phyloP scores from a whole-genome alignment of 495 filamentous ascomycete genomes.

The Halenospora varia region DNA sequence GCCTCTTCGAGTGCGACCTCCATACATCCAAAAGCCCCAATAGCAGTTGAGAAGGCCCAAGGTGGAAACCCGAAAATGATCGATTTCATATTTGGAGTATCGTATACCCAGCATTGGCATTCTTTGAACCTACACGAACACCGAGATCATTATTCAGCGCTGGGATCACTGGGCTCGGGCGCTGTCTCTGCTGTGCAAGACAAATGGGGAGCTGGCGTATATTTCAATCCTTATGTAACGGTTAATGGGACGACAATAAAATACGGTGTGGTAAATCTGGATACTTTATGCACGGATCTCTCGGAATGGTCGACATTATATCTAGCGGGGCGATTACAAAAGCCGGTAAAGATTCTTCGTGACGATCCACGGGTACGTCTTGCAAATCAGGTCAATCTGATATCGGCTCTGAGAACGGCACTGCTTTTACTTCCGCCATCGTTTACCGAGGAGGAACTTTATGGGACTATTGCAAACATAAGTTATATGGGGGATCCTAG shows the following conservation, averaged over 20 bases:
- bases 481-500: conserved; percentile 93
- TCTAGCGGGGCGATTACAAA: conserved; percentile 89
- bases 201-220: conserved; percentile 84
- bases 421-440: conserved; percentile 75
- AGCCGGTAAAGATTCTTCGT: conserved; percentile 94
- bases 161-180: conserved; percentile 82
- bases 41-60: conserved; percentile 75
- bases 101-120: conserved; percentile 96
- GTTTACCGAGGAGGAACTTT: conserved; percentile 86
- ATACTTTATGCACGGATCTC: conserved; percentile 81
- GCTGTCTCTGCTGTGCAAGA: conserved; percentile 82
- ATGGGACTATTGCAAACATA: conserved; percentile 83
- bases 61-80: conserved; percentile 91
- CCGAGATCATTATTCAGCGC: conserved; percentile 83
- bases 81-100: conserved; percentile 96
- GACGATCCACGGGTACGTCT: conserved; percentile 88
- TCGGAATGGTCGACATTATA: conserved; percentile 89
- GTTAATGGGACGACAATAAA: conserved; percentile 97
- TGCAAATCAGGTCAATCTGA: conserved; percentile 90
- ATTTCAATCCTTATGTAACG: conserved; percentile 94
- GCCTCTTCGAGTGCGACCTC: conserved; percentile 31
- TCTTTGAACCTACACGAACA: conserved; percentile 84
- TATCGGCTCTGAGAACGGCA: conserved; percentile 86
- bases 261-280: conserved; percentile 91
- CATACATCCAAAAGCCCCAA: conserved; percentile 71